These are phyloP conservation scores for Tricholoma terreum DNA, from an alignment of 768 basidiomycete species.

Conservation along the genomic window DNA sequence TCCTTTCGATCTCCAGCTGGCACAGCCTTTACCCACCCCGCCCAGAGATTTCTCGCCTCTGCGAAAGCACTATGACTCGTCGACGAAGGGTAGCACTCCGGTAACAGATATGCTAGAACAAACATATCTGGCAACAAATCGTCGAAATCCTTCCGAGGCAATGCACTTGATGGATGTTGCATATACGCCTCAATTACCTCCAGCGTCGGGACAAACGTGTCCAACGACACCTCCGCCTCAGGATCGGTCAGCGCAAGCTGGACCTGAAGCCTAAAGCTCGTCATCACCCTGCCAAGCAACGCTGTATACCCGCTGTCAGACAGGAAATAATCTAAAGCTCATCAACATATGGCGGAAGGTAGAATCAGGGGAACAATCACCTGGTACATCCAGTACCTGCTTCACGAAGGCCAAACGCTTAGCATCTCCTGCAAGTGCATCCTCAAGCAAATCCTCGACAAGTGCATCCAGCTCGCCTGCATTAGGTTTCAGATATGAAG, in stretches of 20 bases:
- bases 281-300: conserved; percentile 30
- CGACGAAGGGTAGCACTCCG: conserved; percentile 27
- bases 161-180: conserved; percentile 12
- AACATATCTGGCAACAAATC: conserved; percentile 43
- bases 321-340: conserved; percentile 31
- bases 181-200: conserved; percentile 32
- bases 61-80: conserved; percentile 18
- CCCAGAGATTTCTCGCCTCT: conserved; percentile 35
- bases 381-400: conserved; percentile 38
- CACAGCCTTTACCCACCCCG: conserved; percentile 23
- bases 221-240: conserved; percentile 15
- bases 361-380: conserved; percentile 24
- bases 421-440: conserved; percentile 30
- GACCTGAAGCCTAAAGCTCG: conserved; percentile 34
- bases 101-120: conserved; percentile 46
- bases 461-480: conserved; percentile 44
- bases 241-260: conserved; percentile 29
- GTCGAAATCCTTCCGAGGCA: conserved; percentile 12
- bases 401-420: conserved; percentile 31
- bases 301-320: conserved; percentile 31
- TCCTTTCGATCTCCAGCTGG: conserved; percentile 18
- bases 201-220: conserved; percentile 26
- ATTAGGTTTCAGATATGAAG: conserved; percentile 43
- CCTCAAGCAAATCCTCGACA: conserved; percentile 36
- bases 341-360: conserved; percentile 8